A percentile compares a stretch with the other conserved stretches of the same genome.
phyloP scores from a whole-genome alignment of 305 asterid species.

The Caryopteris hybrid region DNA sequence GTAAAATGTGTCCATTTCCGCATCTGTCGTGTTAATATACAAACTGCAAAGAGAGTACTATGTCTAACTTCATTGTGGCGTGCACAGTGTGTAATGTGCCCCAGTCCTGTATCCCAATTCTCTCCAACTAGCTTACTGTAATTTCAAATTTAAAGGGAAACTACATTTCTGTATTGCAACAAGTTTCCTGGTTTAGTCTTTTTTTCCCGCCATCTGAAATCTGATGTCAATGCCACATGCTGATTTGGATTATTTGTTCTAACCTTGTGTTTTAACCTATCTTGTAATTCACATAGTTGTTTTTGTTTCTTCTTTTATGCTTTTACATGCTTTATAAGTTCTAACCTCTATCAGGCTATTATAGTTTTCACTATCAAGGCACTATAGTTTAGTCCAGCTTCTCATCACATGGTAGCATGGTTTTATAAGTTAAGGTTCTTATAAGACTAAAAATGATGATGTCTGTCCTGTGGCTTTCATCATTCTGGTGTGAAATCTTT shows the following conservation, averaged over 20 bases:
- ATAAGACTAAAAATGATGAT: not conserved
- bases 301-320: too few species aligned
- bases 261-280: constrained; percentile 1
- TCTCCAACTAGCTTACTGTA: constrained; percentile 7
- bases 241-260: not conserved
- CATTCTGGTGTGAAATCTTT: too few species aligned
- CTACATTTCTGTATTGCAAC: not conserved
- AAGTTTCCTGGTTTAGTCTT: not conserved
- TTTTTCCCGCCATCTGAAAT: not conserved
- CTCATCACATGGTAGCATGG: not conserved
- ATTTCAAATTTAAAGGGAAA: not conserved
- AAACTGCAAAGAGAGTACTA: too few species aligned
- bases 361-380: not conserved
- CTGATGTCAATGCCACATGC: not conserved
- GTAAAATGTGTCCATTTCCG: too few species aligned
- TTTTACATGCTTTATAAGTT: too few species aligned
- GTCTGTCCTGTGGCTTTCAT: not conserved
- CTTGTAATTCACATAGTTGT: constrained; percentile 21
- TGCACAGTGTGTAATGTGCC: too few species aligned
- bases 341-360: not conserved
- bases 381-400: not conserved
- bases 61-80: too few species aligned
- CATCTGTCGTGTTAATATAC: too few species aligned
- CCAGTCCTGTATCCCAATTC: too few species aligned
- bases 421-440: not conserved